Conservation (phyloP, 2,329 filamentous ascomycete species). For the Penicillium verrucosum region DNA sequence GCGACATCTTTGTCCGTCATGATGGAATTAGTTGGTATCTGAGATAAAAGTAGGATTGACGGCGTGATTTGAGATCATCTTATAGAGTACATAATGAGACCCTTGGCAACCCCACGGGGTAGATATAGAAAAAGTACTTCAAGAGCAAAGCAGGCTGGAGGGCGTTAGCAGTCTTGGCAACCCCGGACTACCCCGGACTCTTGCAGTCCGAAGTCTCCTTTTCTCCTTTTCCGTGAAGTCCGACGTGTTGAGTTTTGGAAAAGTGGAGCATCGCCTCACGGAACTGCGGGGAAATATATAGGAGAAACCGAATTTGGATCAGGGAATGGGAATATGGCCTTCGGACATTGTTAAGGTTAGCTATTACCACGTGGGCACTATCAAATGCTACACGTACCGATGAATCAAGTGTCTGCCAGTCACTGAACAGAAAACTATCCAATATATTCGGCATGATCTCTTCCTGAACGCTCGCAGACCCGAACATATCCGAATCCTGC, state of each 20-base stretch:
- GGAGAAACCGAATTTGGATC: constrained; percentile 7
- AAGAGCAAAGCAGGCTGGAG: neutral
- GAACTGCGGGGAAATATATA: neutral
- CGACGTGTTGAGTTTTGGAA: neutral
- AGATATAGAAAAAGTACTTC: neutral
- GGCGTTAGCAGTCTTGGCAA: neutral
- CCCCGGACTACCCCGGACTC: constrained; percentile 4
- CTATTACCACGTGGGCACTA: neutral
- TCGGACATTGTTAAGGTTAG: neutral
- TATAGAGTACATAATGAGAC: neutral
- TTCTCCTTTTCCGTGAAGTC: constrained; percentile 6
- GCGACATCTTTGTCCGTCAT: constrained; percentile 11
- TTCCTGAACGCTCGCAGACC: neutral
- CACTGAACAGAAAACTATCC: constrained; percentile 1
- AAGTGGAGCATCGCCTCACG: neutral
- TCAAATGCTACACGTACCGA: neutral
- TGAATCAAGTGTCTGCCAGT: constrained; percentile 10
- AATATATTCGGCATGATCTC: neutral
- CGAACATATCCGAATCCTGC: neutral
- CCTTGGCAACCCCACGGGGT: neutral
- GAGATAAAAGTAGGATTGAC: neutral
- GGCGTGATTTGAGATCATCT: neutral
- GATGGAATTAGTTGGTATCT: neutral
- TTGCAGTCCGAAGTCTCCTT: neutral
- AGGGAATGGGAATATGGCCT: constrained; percentile 7